Evolutionary conservation across 345 rosid species (phyloP), one percentile per base, ranked within the genome.

Genomic region (Arabidopsis suecica): DNA sequence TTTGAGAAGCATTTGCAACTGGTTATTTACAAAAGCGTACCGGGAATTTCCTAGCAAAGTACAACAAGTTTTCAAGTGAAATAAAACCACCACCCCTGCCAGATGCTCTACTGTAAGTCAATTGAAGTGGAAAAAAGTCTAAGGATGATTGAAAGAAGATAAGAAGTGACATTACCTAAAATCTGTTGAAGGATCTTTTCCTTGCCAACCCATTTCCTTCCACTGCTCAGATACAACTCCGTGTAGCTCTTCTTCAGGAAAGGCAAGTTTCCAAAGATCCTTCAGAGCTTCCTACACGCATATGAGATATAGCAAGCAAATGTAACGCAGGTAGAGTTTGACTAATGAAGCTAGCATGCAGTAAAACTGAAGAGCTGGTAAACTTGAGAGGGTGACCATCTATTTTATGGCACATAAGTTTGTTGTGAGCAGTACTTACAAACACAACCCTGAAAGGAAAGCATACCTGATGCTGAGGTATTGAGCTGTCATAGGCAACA

Each of bases 121-220:
- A 10, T 5, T 30, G 44, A 47, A 50, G 44, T 13, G 14, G 53
- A 34, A 20, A 71, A 18, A 40, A 23, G 22, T 10, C 6, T 7
- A 56, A 59, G 40, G 55, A 41, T 9, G 10, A 22, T 41, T 23
- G 25, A 23, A 23, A 23, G 60, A 55, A 6, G 30, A 71, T 10
- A 47, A 61, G 32, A 53, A 1, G 38, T 53, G 7, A 30, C 54
- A 44, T 48, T 72, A 93, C 99, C 99, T 89, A 82, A 96, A 96
- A 84, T 96, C 99, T 59, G 99, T 93, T 16, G 99, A 93, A 72
- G 99, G 99, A 78, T 95, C 99, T 86, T 95, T 95, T 51, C 99
- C 99, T 81, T 93, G 99, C 99, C 99, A 95, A 45, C 99, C 99
- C 99, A 95, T 95, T 91, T 90, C 96, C 82, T 95, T 95, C 99